phyloP scores from a whole-genome alignment of 163 green algal species.

The Chlamydomonas reinhardtii region DNA sequence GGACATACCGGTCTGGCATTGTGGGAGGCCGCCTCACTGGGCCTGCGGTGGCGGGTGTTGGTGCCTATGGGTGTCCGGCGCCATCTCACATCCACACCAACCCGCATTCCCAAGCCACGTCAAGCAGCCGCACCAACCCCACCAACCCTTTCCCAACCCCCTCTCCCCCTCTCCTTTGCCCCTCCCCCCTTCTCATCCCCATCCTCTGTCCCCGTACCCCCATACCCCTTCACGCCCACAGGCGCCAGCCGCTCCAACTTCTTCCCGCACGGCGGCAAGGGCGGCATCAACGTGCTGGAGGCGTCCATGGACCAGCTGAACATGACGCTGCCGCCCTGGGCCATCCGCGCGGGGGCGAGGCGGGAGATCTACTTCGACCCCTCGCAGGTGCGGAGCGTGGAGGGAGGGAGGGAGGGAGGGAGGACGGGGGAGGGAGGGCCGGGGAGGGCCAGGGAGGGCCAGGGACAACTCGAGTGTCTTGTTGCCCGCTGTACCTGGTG shows the following conservation, averaged over 20 bases:
- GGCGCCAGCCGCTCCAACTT: conserved; percentile 7
- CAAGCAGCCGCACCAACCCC: no score
- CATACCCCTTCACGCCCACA: neutral
- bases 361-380: conserved; percentile 88
- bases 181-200: neutral
- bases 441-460: neutral
- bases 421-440: neutral
- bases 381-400: conserved; percentile 36
- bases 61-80: no score
- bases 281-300: conserved; percentile 56
- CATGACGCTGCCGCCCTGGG: conserved; percentile 83
- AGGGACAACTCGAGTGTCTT: neutral
- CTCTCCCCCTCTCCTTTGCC: no score
- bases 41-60: no score
- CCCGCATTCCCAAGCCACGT: no score
- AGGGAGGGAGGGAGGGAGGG: neutral
- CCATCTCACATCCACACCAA: no score
- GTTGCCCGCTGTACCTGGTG: no score
- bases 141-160: no score
- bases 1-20: no score
- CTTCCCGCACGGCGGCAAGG: neutral
- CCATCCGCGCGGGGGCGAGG: conserved; percentile 84
- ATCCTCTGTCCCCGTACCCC: neutral
- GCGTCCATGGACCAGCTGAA: conserved; percentile 73
- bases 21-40: no score